Evolutionary conservation across 257 asterid genomes (phyloP), one percentile per base, ranked within the genome.

Genomic region (Ligustrum vulgare): DNA sequence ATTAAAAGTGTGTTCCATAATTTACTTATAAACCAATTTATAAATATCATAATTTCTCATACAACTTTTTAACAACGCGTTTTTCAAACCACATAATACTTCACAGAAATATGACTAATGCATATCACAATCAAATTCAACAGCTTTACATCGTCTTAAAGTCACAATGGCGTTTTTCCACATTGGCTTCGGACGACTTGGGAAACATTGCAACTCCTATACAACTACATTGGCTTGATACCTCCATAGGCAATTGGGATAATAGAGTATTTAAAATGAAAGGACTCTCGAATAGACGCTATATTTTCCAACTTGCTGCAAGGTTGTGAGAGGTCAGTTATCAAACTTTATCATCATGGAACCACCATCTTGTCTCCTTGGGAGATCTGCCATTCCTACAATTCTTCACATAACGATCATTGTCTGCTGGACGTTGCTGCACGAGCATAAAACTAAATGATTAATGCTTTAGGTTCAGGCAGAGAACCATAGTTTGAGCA

Each of bases 351-450:
- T 92, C 99, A 35, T 94, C 98, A 32, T 94, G 97, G 92, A 94
- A 94, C 99, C 98, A 92, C 98, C 99, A 95, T 80, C 98, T 84
- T 22, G 99, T 95, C 92, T 95, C 97, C 90, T 95, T 95, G 33
- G 99, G 99, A 71, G 98, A 95, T 83, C 96, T 82, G 3, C 97
- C 98, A 2, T 91, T 91, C 84, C 84, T 89, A 83, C 99, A 94
- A 80, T 92, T 91, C 94, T 91, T 91, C 82, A 95, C 97, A n/a
- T 95, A 95, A 75, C 98, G 94, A 75, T 95, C 99, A 15, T 95
- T 91, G 86, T 95, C 99, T 0, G 93, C 91, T 9, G 99, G 99
- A 2, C 91, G 91, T 92, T 92, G 97, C 99, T 95, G 97, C 82
- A 58, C 0, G 20, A 54, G 31, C n/a, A 72, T 16, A 51, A 33